Percentiles rank a stretch among this genome's conserved stretches.
phyloP scores from a whole-genome alignment of 2,329 filamentous ascomycete species.

The Nothopassalora personata region DNA sequence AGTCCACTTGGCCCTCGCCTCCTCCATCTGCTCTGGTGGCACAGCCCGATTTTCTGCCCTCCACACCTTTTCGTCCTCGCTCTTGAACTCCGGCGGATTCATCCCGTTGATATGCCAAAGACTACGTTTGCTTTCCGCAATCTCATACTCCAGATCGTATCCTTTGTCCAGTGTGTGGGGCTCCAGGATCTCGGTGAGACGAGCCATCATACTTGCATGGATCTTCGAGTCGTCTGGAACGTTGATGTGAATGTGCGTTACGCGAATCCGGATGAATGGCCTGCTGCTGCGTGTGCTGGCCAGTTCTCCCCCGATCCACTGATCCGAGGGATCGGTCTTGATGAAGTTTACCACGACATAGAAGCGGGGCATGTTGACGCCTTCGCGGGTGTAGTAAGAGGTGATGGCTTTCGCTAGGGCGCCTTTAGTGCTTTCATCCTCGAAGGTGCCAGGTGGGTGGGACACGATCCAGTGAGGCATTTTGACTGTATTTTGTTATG shows the following conservation, averaged over 20 bases:
- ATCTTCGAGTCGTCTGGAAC: constrained; percentile 13
- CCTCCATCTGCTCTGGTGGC: constrained; percentile 11
- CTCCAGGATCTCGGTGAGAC: constrained; percentile 35
- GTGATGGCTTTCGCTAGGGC: constrained; percentile 36
- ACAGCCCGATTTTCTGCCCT: constrained; percentile 16
- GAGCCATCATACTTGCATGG: constrained; percentile 18
- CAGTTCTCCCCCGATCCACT: constrained; percentile 31
- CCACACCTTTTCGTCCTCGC: constrained; percentile 30
- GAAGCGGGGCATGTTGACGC: constrained; percentile 37
- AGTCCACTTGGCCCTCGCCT: neutral
- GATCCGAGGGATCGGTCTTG: constrained; percentile 21
- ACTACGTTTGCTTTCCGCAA: constrained; percentile 40
- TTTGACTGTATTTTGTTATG: neutral
- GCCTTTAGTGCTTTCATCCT: constrained; percentile 24
- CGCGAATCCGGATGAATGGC: constrained; percentile 36
- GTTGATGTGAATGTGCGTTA: constrained; percentile 33
- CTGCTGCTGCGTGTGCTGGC: constrained; percentile 17
- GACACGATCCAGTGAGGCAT: constrained; percentile 45
- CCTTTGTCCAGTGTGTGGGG: constrained; percentile 40
- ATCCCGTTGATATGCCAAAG: constrained; percentile 43
- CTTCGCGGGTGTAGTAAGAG: constrained; percentile 35
- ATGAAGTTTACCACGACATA: constrained; percentile 43
- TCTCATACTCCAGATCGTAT: constrained; percentile 42
- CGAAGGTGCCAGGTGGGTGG: constrained; percentile 35
- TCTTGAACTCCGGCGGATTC: constrained; percentile 20